These are phyloP conservation scores for Brasilioporus rufonigricans DNA, from an alignment of 768 basidiomycete genomes.

Conservation along the genomic window DNA sequence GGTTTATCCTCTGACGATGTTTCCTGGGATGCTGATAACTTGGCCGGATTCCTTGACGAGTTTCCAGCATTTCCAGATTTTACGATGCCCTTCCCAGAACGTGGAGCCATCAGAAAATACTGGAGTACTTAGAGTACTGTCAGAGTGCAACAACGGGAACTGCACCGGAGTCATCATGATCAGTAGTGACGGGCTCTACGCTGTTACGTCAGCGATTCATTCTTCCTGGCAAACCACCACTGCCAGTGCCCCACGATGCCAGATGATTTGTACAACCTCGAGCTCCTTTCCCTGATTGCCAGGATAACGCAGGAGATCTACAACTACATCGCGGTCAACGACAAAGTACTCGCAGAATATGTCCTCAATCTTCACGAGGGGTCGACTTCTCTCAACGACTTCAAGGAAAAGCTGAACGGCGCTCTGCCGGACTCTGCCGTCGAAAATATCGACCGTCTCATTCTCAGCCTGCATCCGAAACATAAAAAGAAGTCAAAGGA, in stretches of 20 bases:
- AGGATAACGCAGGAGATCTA: conserved; percentile 92
- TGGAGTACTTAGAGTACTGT: neutral
- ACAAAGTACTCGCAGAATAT: conserved; percentile 95
- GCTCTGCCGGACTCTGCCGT: conserved; percentile 88
- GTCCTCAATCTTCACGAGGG: conserved; percentile 87
- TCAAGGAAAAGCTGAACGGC: conserved; percentile 77
- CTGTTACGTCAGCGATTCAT: conserved; percentile 21
- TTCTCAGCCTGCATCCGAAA: conserved; percentile 93
- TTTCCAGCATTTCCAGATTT: conserved; percentile 92
- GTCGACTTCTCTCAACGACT: conserved; percentile 72
- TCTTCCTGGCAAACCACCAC: conserved; percentile 6
- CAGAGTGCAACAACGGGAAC: too few species aligned
- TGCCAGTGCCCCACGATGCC: conserved; percentile 44
- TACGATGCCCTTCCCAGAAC: conserved; percentile 61
- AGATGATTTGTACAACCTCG: conserved; percentile 89
- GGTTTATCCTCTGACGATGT: conserved; percentile 44
- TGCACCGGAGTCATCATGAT: too few species aligned
- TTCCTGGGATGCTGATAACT: conserved; percentile 12
- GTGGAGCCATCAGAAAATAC: conserved; percentile 52
- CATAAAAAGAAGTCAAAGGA: conserved; percentile 69
- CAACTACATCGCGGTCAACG: conserved; percentile 80
- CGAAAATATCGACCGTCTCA: conserved; percentile 91
- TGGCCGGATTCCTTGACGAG: conserved; percentile 53
- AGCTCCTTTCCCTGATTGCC: conserved; percentile 85
- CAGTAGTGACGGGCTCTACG: neutral